These are phyloP conservation scores for Sphaerulina musiva DNA, from an alignment of 2,329 filamentous ascomycete genomes.

Conservation along the genomic window DNA sequence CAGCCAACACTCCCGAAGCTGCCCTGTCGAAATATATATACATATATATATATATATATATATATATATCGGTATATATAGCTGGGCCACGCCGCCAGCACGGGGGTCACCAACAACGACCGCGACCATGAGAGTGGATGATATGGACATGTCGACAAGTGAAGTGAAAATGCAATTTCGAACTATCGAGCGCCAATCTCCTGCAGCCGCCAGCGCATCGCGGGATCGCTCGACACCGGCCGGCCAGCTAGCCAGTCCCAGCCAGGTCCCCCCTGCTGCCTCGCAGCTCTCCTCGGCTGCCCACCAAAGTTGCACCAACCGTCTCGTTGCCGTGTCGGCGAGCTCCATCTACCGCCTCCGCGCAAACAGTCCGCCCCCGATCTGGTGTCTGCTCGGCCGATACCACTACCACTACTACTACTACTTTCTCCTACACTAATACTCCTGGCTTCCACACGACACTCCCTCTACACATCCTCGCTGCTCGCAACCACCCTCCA, in stretches of 20 bases:
- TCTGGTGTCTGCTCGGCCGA: background rate
- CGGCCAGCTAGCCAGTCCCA: background rate
- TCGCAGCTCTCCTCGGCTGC: background rate
- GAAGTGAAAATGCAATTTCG: background rate
- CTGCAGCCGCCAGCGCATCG: background rate
- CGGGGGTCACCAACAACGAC: too few relatives aligned
- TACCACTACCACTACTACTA: too few relatives aligned
- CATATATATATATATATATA: too few relatives aligned
- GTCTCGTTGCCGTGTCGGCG: slow-evolving; percentile 7
- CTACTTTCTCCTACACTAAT: too few relatives aligned
- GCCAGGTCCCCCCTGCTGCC: background rate
- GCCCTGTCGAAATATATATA: background rate
- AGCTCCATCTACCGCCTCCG: slow-evolving; percentile 2
- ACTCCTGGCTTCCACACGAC: too few relatives aligned
- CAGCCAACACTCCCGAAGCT: background rate
- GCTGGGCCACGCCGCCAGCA: background rate
- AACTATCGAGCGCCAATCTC: slow-evolving; percentile 1
- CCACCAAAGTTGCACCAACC: background rate
- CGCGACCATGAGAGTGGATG: background rate
- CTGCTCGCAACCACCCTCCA: background rate
- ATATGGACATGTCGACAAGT: background rate
- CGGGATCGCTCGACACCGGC: too few relatives aligned
- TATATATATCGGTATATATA: background rate
- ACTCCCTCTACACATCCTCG: background rate
- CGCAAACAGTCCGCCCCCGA: slow-evolving; percentile 5